phyloP scores from a whole-genome alignment of 768 basidiomycete genomes.

The Suillus discolor region DNA sequence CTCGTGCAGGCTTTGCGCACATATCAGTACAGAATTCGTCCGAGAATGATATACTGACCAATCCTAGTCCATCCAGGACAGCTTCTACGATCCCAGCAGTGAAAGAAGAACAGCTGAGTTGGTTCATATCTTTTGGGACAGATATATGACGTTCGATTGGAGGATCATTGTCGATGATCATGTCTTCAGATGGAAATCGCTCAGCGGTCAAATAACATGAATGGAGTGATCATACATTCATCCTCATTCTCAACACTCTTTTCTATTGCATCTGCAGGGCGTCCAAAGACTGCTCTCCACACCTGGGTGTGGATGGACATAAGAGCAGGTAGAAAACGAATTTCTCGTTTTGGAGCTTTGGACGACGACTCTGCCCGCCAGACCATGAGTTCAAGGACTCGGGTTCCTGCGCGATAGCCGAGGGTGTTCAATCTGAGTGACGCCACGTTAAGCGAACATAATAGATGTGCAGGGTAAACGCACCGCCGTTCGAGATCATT shows the following conservation, averaged over 20 bases:
- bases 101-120: constrained; percentile 95
- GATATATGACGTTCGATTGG: constrained; percentile 89
- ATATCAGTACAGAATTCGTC: constrained; percentile 3
- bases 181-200: constrained; percentile 55
- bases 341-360: constrained; percentile 92
- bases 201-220: constrained; percentile 11
- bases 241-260: constrained; percentile 96
- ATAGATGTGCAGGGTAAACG: constrained; percentile 20
- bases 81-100: constrained; percentile 98
- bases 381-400: constrained; percentile 84
- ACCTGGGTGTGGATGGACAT: constrained; percentile 96
- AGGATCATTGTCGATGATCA: constrained; percentile 98
- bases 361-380: constrained; percentile 78
- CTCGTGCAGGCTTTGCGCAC: constrained; percentile 79
- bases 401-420: constrained; percentile 88
- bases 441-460: background rate
- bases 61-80: constrained; percentile 90
- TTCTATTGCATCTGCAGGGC: constrained; percentile 92
- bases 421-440: constrained; percentile 80
- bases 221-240: constrained; percentile 64
- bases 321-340: constrained; percentile 85
- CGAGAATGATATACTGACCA: constrained; percentile 60
- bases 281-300: constrained; percentile 93
- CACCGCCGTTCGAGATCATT: constrained; percentile 94
- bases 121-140: constrained; percentile 91